phyloP scores from a whole-genome alignment of 768 basidiomycete species.

The Phanerochaete carnosa region DNA sequence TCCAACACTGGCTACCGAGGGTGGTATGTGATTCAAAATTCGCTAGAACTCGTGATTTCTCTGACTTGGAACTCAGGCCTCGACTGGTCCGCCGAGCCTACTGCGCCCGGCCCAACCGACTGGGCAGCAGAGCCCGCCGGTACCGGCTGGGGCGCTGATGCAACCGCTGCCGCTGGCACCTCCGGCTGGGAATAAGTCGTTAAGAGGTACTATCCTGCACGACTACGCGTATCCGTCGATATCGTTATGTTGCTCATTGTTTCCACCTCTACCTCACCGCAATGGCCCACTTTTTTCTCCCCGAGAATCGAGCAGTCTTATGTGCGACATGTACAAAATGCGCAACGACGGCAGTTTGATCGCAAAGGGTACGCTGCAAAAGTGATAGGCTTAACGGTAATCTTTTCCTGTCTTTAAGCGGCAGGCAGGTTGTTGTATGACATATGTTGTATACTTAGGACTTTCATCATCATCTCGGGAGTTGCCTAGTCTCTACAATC shows the following conservation, averaged over 20 bases:
- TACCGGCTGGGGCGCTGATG: conserved; percentile 30
- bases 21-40: conserved; percentile 33
- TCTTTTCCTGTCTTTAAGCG: neutral
- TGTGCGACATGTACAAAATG: neutral
- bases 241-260: conserved; percentile 5
- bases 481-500: no score
- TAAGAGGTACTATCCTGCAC: neutral
- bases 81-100: conserved; percentile 90
- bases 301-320: neutral
- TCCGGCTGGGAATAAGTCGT: conserved; percentile 24
- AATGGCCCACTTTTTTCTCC: neutral
- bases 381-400: neutral
- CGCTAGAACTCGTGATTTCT: neutral
- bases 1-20: conserved; percentile 64
- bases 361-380: neutral
- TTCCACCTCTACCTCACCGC: neutral
- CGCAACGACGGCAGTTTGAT: neutral
- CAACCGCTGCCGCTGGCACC: conserved; percentile 15
- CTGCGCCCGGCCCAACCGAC: conserved; percentile 35
- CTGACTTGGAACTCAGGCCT: conserved; percentile 44
- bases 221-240: neutral
- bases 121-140: conserved; percentile 32
- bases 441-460: neutral
- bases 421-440: neutral
- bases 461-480: neutral